Conservation (phyloP, 176 grass and related monocot species). For the Triticum dicoccoides region DNA sequence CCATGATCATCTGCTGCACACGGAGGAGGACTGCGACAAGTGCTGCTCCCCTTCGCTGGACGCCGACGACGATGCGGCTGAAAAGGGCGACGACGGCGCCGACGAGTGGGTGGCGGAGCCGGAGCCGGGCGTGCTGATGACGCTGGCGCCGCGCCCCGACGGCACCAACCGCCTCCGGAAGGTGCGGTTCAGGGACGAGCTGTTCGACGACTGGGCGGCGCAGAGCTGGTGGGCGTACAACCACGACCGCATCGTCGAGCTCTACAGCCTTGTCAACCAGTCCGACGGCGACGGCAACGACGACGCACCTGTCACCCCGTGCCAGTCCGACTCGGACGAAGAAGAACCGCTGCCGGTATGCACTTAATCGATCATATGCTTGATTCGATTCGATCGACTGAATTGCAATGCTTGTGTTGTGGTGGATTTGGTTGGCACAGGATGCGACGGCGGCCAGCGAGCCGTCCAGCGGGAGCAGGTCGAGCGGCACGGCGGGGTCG, state of each 20-base stretch:
- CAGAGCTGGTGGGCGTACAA: conserved; percentile 61
- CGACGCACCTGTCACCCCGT: conserved; percentile 31
- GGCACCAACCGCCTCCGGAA: conserved; percentile 56
- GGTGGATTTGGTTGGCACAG: not conserved
- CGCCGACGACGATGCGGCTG: not conserved
- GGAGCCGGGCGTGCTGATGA: conserved; percentile 58
- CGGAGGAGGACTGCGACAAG: conserved; percentile 30
- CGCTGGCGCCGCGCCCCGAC: conserved; percentile 45
- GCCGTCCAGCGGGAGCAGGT: conserved; percentile 42
- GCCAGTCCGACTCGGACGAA: conserved; percentile 37
- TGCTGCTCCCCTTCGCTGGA: conserved; percentile 29
- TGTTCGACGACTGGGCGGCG: conserved; percentile 53
- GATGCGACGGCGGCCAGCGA: not conserved
- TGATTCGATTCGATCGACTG: not conserved
- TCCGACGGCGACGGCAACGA: not conserved
- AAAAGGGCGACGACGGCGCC: not conserved
- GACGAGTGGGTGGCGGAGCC: conserved; percentile 66
- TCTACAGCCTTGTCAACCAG: conserved; percentile 48
- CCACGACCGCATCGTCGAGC: conserved; percentile 54
- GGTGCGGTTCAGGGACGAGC: conserved; percentile 59
- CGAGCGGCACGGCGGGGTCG: conserved; percentile 34
- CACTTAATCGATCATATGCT: too few relatives aligned
- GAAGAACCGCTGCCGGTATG: conserved; percentile 31
- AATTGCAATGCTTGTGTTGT: not conserved
- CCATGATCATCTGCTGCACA: not conserved